These are phyloP conservation scores for Saururus chinensis DNA, from an alignment of 164 flowering plant species.

Conservation along the genomic window DNA sequence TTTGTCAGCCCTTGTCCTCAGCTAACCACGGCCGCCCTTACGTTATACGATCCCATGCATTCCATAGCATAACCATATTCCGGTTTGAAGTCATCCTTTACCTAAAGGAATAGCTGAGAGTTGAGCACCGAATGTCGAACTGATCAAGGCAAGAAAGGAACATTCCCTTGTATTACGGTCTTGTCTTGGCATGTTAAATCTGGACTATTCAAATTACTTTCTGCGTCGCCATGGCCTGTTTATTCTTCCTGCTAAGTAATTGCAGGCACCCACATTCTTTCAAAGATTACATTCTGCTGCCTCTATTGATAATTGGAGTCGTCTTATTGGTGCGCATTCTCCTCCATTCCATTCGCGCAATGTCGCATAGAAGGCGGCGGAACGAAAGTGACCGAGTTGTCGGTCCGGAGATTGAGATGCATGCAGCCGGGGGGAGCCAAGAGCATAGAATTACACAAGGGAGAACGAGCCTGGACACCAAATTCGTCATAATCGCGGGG, in stretches of 20 bases:
- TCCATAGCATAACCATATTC: background rate
- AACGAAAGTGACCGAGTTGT: background rate
- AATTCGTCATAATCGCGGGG: conserved; percentile 11
- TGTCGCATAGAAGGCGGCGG: conserved; percentile 4
- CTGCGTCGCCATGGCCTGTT: conserved; percentile 23
- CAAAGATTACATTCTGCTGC: conserved; percentile 16
- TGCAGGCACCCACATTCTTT: conserved; percentile 20
- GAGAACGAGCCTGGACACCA: conserved; percentile 2
- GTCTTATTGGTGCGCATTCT: conserved; percentile 17
- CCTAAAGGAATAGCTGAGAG: background rate
- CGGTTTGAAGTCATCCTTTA: background rate
- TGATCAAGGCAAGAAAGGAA: background rate
- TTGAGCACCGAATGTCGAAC: background rate
- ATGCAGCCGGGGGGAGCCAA: background rate
- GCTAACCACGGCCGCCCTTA: too few species aligned
- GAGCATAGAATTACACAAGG: background rate
- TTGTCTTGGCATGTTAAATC: too few species aligned
- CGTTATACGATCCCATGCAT: too few species aligned
- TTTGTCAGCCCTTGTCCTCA: too few species aligned
- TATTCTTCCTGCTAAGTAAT: conserved; percentile 11
- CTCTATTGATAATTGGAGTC: conserved; percentile 18
- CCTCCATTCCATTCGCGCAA: conserved; percentile 6
- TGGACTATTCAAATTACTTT: background rate
- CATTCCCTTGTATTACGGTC: background rate
- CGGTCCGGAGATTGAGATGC: conserved; percentile 7